Base-by-base conservation (phyloP, 192 early-diverging fungal species). In the Chytriomyces confervae region DNA sequence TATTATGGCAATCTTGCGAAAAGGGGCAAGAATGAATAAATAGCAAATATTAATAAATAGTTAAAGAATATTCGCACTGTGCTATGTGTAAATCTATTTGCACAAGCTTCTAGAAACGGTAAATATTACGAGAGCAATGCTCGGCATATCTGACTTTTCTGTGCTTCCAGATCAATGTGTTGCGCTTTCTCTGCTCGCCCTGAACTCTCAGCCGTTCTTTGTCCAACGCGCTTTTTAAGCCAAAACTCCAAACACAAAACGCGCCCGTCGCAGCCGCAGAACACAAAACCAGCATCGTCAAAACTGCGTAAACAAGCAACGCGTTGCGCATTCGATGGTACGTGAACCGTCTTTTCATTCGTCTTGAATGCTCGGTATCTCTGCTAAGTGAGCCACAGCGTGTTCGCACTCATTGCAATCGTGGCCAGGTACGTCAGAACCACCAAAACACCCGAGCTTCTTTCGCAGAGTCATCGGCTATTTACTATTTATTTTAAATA, bases 1-100 rank as follows among this genome's bases (percentile, higher is more conserved):
- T 97, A 97, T 75, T 97, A 90, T 87, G 93, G 94, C 16, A 86
- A 93, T 23, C 73, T 72, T 16, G 70, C 29, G 29, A 36, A 36
- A 36, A 2, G 29, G 29, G 29, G 2, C 0, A 36, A 36, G 29
- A 36, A 36, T 36, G 29, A 36, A 36, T 36, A 36, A 36, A 36
- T 36, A 36, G 29, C 29, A 36, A 36, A 36, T 36, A 36, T 2
- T 36, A 0, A 36, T n/a, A n/a, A n/a, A n/a, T n/a, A n/a, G n/a
- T n/a, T n/a, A 36, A 36, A 2, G 2, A 2, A 1, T 36, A 36
- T 36, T 36, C 29, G 29, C 29, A 36, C 29, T 36, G 29, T 36
- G 29, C 29, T 36, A 36, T 0, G 1, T 36, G 29, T 36, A 36
- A 36, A 36, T 36, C 29, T 36, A 36, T 36, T 36, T 36, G 29